Evolutionary conservation across 2,329 filamentous ascomycete species (phyloP).

Genomic region (Fusarium burgessii): DNA sequence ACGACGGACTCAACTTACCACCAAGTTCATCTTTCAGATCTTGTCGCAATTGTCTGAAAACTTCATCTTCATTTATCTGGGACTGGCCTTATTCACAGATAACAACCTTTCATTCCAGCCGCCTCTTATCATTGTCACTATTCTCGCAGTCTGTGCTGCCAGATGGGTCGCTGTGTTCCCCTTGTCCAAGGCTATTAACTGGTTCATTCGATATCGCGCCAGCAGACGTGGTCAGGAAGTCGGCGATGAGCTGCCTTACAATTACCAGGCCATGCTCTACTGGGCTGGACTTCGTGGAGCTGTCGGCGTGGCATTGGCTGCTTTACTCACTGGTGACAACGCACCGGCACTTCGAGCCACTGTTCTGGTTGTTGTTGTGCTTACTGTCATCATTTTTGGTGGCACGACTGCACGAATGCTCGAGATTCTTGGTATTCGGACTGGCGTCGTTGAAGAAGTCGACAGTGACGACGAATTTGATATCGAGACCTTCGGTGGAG

Average conservation of each 20-base stretch:
- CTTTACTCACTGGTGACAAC: slow-evolving; percentile 85
- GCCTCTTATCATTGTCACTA: slow-evolving; percentile 92
- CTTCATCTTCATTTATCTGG: slow-evolving; percentile 99
- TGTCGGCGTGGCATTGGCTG: slow-evolving; percentile 93
- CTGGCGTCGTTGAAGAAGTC: slow-evolving; percentile 94
- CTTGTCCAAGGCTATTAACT: slow-evolving; percentile 89
- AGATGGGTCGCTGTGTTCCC: slow-evolving; percentile 96
- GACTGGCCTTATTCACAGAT: slow-evolving; percentile 94
- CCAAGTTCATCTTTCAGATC: slow-evolving; percentile 96
- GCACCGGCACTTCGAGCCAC: slow-evolving; percentile 88
- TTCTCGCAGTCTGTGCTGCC: slow-evolving; percentile 90
- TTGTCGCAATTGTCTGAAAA: slow-evolving; percentile 96
- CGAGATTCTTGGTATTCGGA: slow-evolving; percentile 95
- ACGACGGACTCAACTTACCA: slow-evolving; percentile 93
- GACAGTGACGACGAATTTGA: slow-evolving; percentile 99
- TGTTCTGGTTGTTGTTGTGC: slow-evolving; percentile 95
- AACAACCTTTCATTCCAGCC: slow-evolving; percentile 90
- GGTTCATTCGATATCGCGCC: slow-evolving; percentile 89
- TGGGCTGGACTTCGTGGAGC: slow-evolving; percentile 97
- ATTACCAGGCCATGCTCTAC: slow-evolving; percentile 99
- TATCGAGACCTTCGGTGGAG: slow-evolving; percentile 80
- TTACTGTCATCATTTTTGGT: slow-evolving; percentile 98
- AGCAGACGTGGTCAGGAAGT: slow-evolving; percentile 78
- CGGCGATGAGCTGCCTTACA: slow-evolving; percentile 89
- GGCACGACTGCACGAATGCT: slow-evolving; percentile 98